Base-by-base conservation (phyloP, 495 filamentous ascomycete genomes). In the Recurvomyces mirabilis region DNA sequence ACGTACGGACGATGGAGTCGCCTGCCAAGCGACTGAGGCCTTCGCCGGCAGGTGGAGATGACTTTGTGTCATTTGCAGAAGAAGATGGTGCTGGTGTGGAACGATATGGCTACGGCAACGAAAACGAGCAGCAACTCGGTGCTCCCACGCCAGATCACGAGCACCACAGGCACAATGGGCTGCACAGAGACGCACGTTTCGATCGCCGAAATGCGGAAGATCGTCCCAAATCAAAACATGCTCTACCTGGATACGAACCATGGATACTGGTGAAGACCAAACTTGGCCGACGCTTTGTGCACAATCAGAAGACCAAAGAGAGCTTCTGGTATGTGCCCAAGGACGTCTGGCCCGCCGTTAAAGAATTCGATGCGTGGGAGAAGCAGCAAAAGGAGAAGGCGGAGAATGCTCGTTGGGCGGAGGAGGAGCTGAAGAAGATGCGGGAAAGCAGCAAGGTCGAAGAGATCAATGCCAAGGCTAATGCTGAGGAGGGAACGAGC, bases 241-340 rank as follows among this genome's bases (percentile, higher is more conserved):
- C 68, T 17, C 87, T 98, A 40, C 85, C 85, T 3, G 79, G 79
- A 21, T 84, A 78, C 58, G 77, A 78, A 35, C 84, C 87, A n/a
- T 98, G 91, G 91, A 60, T 94, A 6, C 68, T 98, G 3, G 87
- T 98, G 21, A 84, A 83, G 55, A 98, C 91, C 4, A 94, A 84
- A 54, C 70, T 85, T 52, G 83, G 84, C 15, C 72, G 93, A 39
- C 70, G 86, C 38, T 98, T 98, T 60, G 87, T 86, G 2, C 80
- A 93, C 63, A 94, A 96, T 53, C 65, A 73, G 0, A 72, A 75
- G 36, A 87, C 82, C 35, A 81, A 87, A 21, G 77, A 85, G 51
- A 95, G 88, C 59, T 84, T 87, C 63, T 98, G 91, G 91, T 83
- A 80, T 52, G 82, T 93, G 45, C 89, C 91, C 2, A 71, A 79